Evolutionary conservation across 2,329 filamentous ascomycete genomes (phyloP).

Genomic region (Colletotrichum spinosum): DNA sequence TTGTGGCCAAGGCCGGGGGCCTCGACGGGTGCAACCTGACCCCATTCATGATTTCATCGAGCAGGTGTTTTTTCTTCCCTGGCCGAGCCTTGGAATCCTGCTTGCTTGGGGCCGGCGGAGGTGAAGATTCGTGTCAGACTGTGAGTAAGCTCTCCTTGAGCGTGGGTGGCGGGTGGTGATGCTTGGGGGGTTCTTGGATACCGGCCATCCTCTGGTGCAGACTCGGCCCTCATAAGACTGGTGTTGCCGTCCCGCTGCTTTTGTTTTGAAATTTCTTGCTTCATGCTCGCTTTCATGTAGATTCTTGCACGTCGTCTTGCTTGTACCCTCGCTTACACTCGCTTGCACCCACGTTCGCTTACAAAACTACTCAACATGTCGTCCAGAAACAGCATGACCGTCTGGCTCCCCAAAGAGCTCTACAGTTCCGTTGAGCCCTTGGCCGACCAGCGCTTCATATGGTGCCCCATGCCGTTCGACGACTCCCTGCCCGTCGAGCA

Average conservation of each 20-base stretch:
- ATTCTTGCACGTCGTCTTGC: too few species aligned
- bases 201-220: too few species aligned
- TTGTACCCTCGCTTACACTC: neutral
- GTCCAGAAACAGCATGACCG: slow-evolving; percentile 26
- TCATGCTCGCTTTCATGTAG: neutral
- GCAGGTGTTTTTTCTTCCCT: neutral
- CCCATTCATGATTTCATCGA: slow-evolving; percentile 36
- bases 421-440: slow-evolving; percentile 32
- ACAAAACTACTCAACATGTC: neutral
- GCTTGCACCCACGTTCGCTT: slow-evolving; percentile 17
- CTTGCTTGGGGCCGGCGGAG: neutral
- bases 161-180: neutral
- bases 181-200: too few species aligned
- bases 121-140: neutral
- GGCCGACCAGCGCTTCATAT: slow-evolving; percentile 30
- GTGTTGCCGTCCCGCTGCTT: too few species aligned
- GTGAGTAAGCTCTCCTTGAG: slow-evolving; percentile 4
- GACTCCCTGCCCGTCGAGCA: slow-evolving; percentile 29
- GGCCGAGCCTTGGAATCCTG: slow-evolving; percentile 15
- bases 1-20: slow-evolving; percentile 15
- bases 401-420: slow-evolving; percentile 34
- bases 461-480: slow-evolving; percentile 32
- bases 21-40: slow-evolving; percentile 28
- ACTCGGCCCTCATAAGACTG: too few species aligned
- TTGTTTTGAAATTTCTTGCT: too few species aligned